Percentiles rank a stretch among this genome's conserved stretches.
phyloP scores from a whole-genome alignment of 148 eudicot species.

The Diospyros lotus region DNA sequence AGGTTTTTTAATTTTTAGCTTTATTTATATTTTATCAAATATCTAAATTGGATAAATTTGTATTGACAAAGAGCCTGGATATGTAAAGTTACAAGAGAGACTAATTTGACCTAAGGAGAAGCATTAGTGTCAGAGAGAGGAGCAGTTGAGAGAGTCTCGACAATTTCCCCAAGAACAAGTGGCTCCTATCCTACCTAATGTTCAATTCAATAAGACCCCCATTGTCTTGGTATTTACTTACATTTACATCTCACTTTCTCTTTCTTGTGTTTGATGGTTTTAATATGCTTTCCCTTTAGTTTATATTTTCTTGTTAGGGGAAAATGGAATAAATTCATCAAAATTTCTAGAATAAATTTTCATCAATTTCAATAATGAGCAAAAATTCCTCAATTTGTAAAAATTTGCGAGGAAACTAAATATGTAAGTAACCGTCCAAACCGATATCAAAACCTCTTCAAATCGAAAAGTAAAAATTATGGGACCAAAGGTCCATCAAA shows the following conservation, averaged over 20 bases:
- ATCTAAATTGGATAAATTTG: constrained; percentile 75
- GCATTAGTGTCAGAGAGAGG: constrained; percentile 78
- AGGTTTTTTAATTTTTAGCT: constrained; percentile 22
- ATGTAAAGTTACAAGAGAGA: constrained; percentile 80
- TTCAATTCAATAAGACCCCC: constrained; percentile 76
- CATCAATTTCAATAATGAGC: no score
- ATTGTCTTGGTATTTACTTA: background rate
- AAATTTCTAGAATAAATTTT: no score
- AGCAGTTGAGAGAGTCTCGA: constrained; percentile 63
- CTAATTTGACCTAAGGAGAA: constrained; percentile 86
- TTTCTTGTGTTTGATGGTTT: background rate
- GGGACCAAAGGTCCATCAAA: no score
- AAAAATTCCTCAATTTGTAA: no score
- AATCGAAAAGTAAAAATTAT: no score
- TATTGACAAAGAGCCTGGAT: constrained; percentile 84
- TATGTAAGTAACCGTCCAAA: no score
- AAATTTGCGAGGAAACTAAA: no score
- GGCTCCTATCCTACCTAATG: constrained; percentile 55
- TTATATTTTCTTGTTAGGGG: background rate
- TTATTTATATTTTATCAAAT: constrained; percentile 41
- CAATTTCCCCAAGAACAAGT: constrained; percentile 71
- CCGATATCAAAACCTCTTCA: no score
- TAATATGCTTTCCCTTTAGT: background rate
- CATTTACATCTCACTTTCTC: background rate
- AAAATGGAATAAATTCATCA: no score